Conservation (phyloP, 768 basidiomycete species). For the Russula abietina region DNA sequence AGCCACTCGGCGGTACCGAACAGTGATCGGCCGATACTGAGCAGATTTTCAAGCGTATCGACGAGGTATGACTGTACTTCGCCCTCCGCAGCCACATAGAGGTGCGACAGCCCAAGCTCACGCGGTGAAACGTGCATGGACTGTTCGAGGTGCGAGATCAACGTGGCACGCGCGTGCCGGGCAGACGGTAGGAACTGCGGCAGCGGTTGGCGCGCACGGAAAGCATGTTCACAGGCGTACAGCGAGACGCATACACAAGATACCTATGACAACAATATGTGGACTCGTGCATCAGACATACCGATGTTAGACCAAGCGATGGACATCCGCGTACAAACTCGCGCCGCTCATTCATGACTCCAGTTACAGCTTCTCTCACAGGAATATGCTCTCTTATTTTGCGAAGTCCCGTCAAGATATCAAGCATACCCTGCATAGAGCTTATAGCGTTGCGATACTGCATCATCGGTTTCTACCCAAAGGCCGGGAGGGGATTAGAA, state of each 20-base stretch:
- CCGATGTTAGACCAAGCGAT: background rate
- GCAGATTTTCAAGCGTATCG: conserved; percentile 38
- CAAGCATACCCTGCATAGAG: conserved; percentile 38
- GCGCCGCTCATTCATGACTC: conserved; percentile 37
- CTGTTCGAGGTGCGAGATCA: conserved; percentile 34
- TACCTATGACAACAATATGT: conserved; percentile 28
- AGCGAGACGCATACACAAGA: conserved; percentile 43
- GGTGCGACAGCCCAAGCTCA: conserved; percentile 34
- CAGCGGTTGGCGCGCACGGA: conserved; percentile 41
- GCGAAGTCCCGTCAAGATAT: conserved; percentile 42
- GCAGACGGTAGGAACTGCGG: conserved; percentile 47
- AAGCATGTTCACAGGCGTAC: conserved; percentile 46
- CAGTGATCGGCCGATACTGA: conserved; percentile 37
- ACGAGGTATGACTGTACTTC: conserved; percentile 40
- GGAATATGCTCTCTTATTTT: conserved; percentile 45
- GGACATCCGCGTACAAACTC: conserved; percentile 34
- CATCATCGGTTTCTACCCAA: conserved; percentile 40
- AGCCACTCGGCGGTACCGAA: conserved; percentile 45
- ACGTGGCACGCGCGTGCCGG: conserved; percentile 35
- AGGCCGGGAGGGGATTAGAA: background rate
- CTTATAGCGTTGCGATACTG: conserved; percentile 37
- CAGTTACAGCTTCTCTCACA: conserved; percentile 37
- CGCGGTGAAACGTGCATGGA: conserved; percentile 31
- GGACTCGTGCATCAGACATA: background rate
- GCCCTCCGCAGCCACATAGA: conserved; percentile 42